Percentiles rank a stretch among this genome's conserved stretches.
These are phyloP conservation scores for Erythrophleum ivorense DNA, from an alignment of 331 rosid species.

Conservation along the genomic window DNA sequence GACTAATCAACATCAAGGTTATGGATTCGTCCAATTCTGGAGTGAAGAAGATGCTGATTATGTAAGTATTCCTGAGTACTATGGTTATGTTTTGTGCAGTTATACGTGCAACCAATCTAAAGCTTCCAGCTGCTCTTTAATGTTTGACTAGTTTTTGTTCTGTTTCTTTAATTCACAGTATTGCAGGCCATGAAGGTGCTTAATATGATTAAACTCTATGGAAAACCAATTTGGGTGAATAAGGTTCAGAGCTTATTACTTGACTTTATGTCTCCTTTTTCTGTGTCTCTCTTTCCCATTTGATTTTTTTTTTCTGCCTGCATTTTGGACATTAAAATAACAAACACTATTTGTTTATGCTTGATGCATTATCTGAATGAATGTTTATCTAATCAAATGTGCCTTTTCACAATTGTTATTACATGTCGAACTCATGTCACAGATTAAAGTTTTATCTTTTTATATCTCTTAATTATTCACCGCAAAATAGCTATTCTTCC, in stretches of 20 bases:
- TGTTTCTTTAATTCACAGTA: constrained; percentile 12
- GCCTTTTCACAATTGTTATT: no score
- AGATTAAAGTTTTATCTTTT: no score
- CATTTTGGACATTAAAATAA: no score
- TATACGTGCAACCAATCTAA: not conserved
- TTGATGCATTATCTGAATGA: no score
- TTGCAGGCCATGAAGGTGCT: constrained; percentile 89
- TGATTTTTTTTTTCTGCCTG: no score
- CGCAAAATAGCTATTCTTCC: no score
- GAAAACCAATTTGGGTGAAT: constrained; percentile 88
- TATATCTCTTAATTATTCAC: no score
- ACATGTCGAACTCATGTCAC: no score
- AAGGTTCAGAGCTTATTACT: constrained; percentile 53
- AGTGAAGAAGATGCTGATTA: constrained; percentile 96
- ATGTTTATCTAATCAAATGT: no score
- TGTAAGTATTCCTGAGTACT: constrained; percentile 46
- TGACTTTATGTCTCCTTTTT: no score
- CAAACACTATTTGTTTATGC: no score
- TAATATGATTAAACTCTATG: constrained; percentile 88
- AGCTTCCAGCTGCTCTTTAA: not conserved
- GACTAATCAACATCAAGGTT: constrained; percentile 87
- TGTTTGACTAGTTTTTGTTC: not conserved
- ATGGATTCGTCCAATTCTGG: constrained; percentile 87
- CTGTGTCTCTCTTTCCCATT: not conserved
- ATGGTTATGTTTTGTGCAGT: not conserved